Evolutionary conservation across 2,329 filamentous ascomycete genomes (phyloP), one percentile per base, ranked within the genome.

Genomic region (Mollisia scopiformis): DNA sequence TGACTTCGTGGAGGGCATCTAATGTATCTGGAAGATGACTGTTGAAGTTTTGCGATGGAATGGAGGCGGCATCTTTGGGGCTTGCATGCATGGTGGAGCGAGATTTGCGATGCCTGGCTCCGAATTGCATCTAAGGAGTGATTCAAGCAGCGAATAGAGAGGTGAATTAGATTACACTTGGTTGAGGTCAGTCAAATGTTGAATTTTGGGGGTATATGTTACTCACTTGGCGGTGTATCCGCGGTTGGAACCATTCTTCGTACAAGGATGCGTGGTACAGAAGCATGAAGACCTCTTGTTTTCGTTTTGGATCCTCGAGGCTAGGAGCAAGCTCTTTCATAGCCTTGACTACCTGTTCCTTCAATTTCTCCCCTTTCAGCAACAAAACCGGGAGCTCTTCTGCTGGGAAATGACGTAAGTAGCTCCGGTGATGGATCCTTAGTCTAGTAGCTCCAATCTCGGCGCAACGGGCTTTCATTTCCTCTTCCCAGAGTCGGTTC

Each of bases 31-130:
- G 52, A 55, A 33, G 52, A 55, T 16, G 52, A 55, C 28, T 55
- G 52, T 55, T 55, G 52, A 25, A 55, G 52, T 41, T 55, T 55
- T 39, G 52, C 52, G 52, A 55, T 55, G 52, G 52, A 55, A 55
- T 55, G 52, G 31, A 55, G 52, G 31, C 52, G 19, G 23, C 52
- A 55, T 41, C 52, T 55, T 41, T 55, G 2, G 31, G 52, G 52
- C 25, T 55, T 55, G 52, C 52, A 55, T 31, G 31, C 25, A 55
- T 55, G 52, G 13, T 55, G 52, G 52, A 43, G 52, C n/a, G 14
- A 6, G 39, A 16, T 19, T n/a, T 31, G 52, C 19, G 31, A 23
- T 55, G 31, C 31, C 23, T 55, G 31, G 25, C 52, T 39, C 11
- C 33, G 52, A 16, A 55, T 55, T 19, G 52, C 35, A n/a, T 55